These are phyloP conservation scores for Cardamine occulta DNA, from an alignment of 345 rosid species.

Conservation along the genomic window DNA sequence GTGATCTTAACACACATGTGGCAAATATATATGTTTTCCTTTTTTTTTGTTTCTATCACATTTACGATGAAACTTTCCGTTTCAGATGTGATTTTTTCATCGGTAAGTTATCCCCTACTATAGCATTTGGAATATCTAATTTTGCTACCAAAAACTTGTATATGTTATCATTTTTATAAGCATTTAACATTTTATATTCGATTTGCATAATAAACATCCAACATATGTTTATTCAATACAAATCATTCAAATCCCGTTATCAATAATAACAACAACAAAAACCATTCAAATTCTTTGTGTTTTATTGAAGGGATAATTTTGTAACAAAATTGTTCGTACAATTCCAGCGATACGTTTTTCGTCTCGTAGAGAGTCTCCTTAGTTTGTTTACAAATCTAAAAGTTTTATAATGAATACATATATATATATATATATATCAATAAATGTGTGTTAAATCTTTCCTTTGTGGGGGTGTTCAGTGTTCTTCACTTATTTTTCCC, in stretches of 20 bases:
- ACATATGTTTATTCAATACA: neutral
- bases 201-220: neutral
- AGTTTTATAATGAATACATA: neutral
- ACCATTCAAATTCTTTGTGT: neutral
- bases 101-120: neutral
- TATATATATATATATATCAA: neutral
- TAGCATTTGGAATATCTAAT: neutral
- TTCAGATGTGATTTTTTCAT: neutral
- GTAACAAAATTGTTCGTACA: neutral
- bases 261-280: too few relatives aligned
- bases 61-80: neutral
- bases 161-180: neutral
- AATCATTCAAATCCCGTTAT: neutral
- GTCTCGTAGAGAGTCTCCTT: too few relatives aligned
- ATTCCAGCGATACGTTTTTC: neutral
- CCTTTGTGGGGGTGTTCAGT: neutral
- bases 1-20: constrained; percentile 17
- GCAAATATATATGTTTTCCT: neutral
- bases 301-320: neutral
- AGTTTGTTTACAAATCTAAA: neutral
- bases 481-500: neutral
- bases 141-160: neutral
- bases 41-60: neutral
- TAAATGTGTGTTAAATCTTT: neutral
- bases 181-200: neutral